Evolutionary conservation across 768 basidiomycete genomes (phyloP).

Genomic region (Lanmaoa pseudosensibilis): DNA sequence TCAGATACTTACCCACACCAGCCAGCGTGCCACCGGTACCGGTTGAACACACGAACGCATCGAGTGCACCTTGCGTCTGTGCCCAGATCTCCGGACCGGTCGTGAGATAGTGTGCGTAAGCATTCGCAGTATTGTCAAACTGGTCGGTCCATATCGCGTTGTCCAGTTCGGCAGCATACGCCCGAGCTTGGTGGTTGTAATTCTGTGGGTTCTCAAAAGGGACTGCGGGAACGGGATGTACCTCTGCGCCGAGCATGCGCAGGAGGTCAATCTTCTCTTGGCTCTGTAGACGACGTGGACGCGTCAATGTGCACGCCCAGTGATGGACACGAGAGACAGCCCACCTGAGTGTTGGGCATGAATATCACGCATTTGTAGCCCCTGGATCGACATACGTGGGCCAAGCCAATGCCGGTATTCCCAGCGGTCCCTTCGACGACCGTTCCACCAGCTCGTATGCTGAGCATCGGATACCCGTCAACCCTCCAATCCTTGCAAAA

Average conservation of each 20-base stretch:
- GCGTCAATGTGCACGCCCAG: background rate
- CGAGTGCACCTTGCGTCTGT: conserved; percentile 74
- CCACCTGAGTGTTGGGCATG: conserved; percentile 93
- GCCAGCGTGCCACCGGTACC: conserved; percentile 97
- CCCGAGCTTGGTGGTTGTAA: conserved; percentile 97
- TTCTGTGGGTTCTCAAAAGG: conserved; percentile 93
- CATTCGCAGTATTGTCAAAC: conserved; percentile 95
- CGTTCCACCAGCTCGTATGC: conserved; percentile 90
- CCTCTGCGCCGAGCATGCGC: conserved; percentile 96
- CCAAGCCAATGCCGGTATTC: conserved; percentile 96
- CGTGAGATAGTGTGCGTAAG: conserved; percentile 79
- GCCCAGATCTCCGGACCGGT: conserved; percentile 98
- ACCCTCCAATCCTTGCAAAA: background rate
- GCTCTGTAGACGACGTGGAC: conserved; percentile 50
- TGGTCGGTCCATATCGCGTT: conserved; percentile 98
- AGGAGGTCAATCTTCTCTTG: conserved; percentile 99
- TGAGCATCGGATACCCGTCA: conserved; percentile 23
- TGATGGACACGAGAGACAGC: background rate
- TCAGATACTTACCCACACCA: conserved; percentile 80
- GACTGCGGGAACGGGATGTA: conserved; percentile 94
- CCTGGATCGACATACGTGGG: conserved; percentile 87
- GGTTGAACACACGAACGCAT: conserved; percentile 93
- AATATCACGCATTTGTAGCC: conserved; percentile 99
- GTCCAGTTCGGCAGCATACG: conserved; percentile 67
- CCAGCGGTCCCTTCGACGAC: conserved; percentile 98